These are phyloP conservation scores for Cyberlindnera americana DNA, from an alignment of 805 yeast genomes.

Conservation along the genomic window DNA sequence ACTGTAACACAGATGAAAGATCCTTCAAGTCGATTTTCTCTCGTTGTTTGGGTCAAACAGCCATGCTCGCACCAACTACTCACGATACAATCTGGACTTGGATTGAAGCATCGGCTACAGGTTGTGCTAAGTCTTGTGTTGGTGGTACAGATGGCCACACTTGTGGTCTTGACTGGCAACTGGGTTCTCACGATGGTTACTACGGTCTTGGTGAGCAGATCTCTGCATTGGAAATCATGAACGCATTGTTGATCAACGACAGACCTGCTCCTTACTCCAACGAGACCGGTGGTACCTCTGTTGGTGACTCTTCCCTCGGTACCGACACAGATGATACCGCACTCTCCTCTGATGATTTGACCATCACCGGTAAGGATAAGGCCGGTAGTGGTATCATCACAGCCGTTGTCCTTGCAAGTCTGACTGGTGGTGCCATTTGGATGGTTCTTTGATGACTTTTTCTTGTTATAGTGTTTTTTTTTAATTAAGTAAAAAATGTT, in stretches of 20 bases:
- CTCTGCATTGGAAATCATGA: constrained; percentile 65
- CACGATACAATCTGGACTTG: constrained; percentile 40
- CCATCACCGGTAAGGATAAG: constrained; percentile 57
- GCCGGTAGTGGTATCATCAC: constrained; percentile 93
- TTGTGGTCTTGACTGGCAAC: constrained; percentile 69
- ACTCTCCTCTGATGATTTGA: constrained; percentile 34
- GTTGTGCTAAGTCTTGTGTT: constrained; percentile 65
- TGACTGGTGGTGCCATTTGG: constrained; percentile 75
- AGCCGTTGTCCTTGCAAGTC: constrained; percentile 58
- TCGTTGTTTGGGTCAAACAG: constrained; percentile 57
- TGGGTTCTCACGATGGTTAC: constrained; percentile 53
- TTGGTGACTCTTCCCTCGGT: constrained; percentile 54
- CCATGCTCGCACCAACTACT: constrained; percentile 50
- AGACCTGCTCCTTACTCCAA: constrained; percentile 53
- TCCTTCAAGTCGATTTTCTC: constrained; percentile 68
- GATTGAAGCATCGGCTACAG: constrained; percentile 51
- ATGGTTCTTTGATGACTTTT: constrained; percentile 49
- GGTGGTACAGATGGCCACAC: constrained; percentile 77
- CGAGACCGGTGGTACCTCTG: constrained; percentile 50
- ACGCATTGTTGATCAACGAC: constrained; percentile 40
- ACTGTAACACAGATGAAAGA: constrained; percentile 74
- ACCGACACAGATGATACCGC: constrained; percentile 39
- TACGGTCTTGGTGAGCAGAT: constrained; percentile 82
- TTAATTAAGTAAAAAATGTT: too few relatives aligned
- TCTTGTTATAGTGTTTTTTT: neutral